Evolutionary conservation across 2,329 filamentous ascomycete genomes (phyloP), one percentile per base, ranked within the genome.

Genomic region (Ophioceras dolichostomum): DNA sequence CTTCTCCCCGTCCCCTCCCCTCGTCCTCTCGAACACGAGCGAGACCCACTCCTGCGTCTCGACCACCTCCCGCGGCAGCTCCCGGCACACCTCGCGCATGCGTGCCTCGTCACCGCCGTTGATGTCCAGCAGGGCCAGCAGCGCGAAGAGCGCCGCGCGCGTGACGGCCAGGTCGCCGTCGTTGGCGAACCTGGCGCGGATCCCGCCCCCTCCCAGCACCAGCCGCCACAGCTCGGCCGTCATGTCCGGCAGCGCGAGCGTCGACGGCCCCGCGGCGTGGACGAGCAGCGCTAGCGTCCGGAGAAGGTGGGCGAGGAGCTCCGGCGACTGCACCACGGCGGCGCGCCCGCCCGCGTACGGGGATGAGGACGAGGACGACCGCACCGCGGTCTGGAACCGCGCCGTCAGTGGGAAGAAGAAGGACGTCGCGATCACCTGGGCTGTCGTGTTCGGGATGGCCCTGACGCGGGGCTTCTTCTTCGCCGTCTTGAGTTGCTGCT

Each of bases 341-440:
- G 76, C 75, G 34, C 62, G 56, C 7, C 58, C 61, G 24, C 64
- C 60, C 12, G 54, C 48, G 3, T 26, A 4, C 27, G 27, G 4
- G 4, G 54, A 49, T n/a, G n/a, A n/a, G n/a, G n/a, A n/a, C n/a
- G n/a, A n/a, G 0, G 57, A 49, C 0, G 62, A 58, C 32, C 60
- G 62, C 32, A 73, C 55, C 1, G 70, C 78, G 3, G 82, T 67
- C 52, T 81, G 83, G 59, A 91, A 93, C 30, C 85, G 79, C 1
- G 81, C 82, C 0, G 82, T 81, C 9, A 98, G 67, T 0, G 91
- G 89, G 45, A 82, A 83, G 71, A 96, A 95, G 64, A 95, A 91
- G 13, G 71, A 73, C 0, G 76, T 67, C 0, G 78, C 72, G 19
- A 96, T 74, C 19, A 94, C 64, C 36, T 79, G 75, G 28, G 88